Percentiles rank a stretch among this genome's conserved stretches.
Evolutionary conservation across 75 land plant species (phyloP).

Genomic region (Sequoia sempervirens): DNA sequence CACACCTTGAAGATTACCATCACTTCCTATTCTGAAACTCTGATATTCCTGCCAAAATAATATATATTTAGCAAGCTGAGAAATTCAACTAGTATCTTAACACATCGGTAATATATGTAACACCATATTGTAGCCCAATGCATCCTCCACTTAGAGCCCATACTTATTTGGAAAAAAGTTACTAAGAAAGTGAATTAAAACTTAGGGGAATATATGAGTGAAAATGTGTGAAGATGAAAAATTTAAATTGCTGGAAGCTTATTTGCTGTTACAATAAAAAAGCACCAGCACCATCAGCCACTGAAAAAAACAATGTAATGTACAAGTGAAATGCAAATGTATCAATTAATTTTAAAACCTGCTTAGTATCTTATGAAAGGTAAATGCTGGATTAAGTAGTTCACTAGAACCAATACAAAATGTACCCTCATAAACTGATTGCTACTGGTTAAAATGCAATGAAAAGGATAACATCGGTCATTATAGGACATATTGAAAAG

Average conservation of each 20-base stretch:
- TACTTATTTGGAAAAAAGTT: neutral
- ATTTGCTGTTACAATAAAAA: neutral
- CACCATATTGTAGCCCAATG: neutral
- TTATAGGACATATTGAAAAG: neutral
- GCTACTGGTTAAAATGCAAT: neutral
- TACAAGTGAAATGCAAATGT: neutral
- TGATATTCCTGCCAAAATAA: conserved; percentile 75
- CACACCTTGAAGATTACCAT: conserved; percentile 94
- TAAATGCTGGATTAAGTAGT: neutral
- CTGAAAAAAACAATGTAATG: neutral
- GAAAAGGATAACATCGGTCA: neutral
- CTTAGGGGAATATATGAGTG: neutral
- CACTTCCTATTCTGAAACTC: conserved; percentile 89
- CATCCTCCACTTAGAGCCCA: neutral
- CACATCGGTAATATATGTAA: neutral
- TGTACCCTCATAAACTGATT: neutral
- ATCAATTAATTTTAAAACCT: neutral
- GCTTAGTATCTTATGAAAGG: neutral
- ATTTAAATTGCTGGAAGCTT: neutral
- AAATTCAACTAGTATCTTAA: neutral
- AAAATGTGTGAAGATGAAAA: neutral
- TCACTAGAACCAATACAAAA: neutral
- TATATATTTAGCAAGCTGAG: neutral
- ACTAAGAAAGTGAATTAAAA: neutral
- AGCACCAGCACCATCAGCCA: neutral